These are phyloP conservation scores for Coffea eugenioides DNA, from an alignment of 257 asterid species.

Conservation along the genomic window DNA sequence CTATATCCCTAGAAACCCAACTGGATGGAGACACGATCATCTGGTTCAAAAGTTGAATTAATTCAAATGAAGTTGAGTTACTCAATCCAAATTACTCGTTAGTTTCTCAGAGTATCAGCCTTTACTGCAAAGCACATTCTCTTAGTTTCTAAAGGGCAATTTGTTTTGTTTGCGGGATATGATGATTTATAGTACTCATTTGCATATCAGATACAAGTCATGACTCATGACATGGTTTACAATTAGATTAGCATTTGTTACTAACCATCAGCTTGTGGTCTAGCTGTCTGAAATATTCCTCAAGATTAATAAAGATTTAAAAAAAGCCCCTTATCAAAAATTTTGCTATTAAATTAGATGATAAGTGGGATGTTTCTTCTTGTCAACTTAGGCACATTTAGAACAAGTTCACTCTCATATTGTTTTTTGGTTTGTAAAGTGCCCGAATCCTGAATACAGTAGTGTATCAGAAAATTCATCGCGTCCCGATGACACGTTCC, in stretches of 20 bases:
- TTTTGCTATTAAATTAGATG: neutral
- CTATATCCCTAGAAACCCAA: neutral
- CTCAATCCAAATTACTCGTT: neutral
- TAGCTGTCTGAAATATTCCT: neutral
- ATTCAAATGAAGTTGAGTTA: neutral
- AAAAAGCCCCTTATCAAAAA: neutral
- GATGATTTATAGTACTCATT: neutral
- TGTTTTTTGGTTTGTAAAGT: conserved; percentile 16
- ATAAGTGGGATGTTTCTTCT: neutral
- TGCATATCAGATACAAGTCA: neutral
- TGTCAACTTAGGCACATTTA: conserved; percentile 15
- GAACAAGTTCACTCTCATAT: conserved; percentile 12
- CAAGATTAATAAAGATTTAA: neutral
- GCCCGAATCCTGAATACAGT: conserved; percentile 42
- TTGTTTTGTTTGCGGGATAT: neutral
- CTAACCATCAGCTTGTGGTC: neutral
- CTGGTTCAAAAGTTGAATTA: neutral
- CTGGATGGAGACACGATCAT: neutral
- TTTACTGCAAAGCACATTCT: neutral
- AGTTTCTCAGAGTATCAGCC: neutral
- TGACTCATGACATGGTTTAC: neutral
- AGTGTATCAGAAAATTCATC: conserved; percentile 80
- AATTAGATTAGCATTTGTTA: neutral
- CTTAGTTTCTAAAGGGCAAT: neutral
- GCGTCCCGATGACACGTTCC: conserved; percentile 59